A percentile compares a stretch with the other conserved stretches of the same genome.
These are phyloP conservation scores for Cordyceps militaris DNA, from an alignment of 2,329 filamentous ascomycete species.

Conservation along the genomic window DNA sequence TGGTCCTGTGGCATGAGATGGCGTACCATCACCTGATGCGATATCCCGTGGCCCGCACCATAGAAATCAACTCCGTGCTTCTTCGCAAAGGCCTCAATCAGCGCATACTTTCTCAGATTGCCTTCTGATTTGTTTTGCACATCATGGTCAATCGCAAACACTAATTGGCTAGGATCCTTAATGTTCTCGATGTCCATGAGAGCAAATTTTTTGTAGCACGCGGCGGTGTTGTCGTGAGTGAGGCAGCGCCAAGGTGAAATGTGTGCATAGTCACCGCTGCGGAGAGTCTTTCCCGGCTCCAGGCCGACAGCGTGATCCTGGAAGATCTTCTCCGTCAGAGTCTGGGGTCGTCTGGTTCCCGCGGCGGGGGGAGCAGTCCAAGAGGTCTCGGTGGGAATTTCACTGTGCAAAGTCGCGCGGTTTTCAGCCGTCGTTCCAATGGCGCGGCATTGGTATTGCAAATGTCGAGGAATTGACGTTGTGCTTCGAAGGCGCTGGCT, in stretches of 20 bases:
- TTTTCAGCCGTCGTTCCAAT: background rate
- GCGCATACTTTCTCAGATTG: constrained; percentile 75
- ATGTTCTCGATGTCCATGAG: constrained; percentile 67
- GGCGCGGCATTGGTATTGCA: background rate
- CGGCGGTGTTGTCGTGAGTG: constrained; percentile 76
- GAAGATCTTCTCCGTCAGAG: constrained; percentile 87
- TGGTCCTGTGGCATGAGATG: background rate
- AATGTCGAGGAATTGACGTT: background rate
- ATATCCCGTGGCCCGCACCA: constrained; percentile 71
- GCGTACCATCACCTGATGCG: constrained; percentile 69
- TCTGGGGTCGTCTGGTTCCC: constrained; percentile 52
- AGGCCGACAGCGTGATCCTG: constrained; percentile 75
- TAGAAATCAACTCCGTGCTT: constrained; percentile 73
- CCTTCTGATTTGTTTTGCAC: constrained; percentile 73
- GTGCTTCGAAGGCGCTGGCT: background rate
- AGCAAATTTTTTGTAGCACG: constrained; percentile 74
- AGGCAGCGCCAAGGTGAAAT: constrained; percentile 67
- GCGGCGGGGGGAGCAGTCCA: background rate
- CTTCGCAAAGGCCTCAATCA: constrained; percentile 76
- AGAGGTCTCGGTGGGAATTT: background rate
- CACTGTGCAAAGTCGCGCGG: background rate
- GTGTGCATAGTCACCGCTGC: constrained; percentile 76
- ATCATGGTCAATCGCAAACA: constrained; percentile 80
- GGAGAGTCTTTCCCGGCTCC: constrained; percentile 65
- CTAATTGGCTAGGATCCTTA: constrained; percentile 63